Evolutionary conservation across 2,329 filamentous ascomycete genomes (phyloP).

Genomic region (Sporothrix pallida): DNA sequence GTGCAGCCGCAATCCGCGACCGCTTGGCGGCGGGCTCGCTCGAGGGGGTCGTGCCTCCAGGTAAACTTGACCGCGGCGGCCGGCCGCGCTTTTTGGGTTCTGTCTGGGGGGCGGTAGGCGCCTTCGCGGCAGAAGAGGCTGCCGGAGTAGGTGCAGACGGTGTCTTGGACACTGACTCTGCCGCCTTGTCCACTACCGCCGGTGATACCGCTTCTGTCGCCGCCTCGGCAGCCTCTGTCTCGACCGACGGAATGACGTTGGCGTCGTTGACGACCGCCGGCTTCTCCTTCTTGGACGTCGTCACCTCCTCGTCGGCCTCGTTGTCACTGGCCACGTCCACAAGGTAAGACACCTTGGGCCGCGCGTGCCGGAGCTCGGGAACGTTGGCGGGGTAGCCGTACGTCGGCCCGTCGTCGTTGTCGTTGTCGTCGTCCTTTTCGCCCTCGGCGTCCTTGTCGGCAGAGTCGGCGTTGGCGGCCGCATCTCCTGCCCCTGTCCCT

Average conservation of each 20-base stretch:
- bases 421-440: not conserved
- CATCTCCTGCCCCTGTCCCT: constrained; percentile 1
- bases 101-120: constrained; percentile 24
- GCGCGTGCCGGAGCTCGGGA: constrained; percentile 35
- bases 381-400: constrained; percentile 29
- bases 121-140: not conserved
- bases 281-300: constrained; percentile 18
- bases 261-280: constrained; percentile 6
- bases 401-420: not conserved
- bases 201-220: not conserved
- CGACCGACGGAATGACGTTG: not conserved
- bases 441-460: not conserved
- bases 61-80: constrained; percentile 27
- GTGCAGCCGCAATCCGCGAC: not conserved
- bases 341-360: constrained; percentile 34
- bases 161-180: not conserved
- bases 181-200: not conserved
- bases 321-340: constrained; percentile 32
- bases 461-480: not conserved
- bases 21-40: constrained; percentile 41
- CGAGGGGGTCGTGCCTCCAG: not conserved
- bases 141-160: not conserved
- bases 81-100: constrained; percentile 34
- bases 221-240: not conserved
- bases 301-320: constrained; percentile 29